Percentiles rank a stretch among this genome's conserved stretches.
Evolutionary conservation across 2,329 filamentous ascomycete species (phyloP).

Genomic region (Ophiobolus disseminans): DNA sequence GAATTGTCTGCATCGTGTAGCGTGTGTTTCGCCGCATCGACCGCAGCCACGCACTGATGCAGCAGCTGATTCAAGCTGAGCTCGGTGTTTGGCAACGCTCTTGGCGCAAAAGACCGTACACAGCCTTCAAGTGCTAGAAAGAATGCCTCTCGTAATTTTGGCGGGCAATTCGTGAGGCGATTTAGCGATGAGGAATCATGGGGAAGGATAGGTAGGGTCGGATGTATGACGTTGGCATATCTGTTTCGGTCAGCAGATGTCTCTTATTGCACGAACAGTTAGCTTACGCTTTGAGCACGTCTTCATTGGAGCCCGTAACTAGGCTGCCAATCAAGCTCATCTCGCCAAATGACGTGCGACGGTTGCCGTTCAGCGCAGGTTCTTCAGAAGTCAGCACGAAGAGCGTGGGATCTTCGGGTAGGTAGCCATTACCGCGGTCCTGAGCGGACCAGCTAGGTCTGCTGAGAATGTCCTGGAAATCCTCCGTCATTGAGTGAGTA

Average conservation of each 20-base stretch:
- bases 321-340: slow-evolving; percentile 43
- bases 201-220: slow-evolving; percentile 43
- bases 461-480: slow-evolving; percentile 40
- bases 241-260: slow-evolving; percentile 28
- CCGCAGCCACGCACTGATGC: slow-evolving; percentile 35
- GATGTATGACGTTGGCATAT: slow-evolving; percentile 47
- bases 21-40: slow-evolving; percentile 39
- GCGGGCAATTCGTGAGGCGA: slow-evolving; percentile 43
- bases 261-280: too few species aligned
- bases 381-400: slow-evolving; percentile 38
- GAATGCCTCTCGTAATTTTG: slow-evolving; percentile 46
- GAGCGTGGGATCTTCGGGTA: slow-evolving; percentile 24
- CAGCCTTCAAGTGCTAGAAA: slow-evolving; percentile 44
- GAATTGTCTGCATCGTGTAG: slow-evolving; percentile 35
- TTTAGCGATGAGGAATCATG: slow-evolving; percentile 42
- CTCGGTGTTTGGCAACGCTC: slow-evolving; percentile 35
- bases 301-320: slow-evolving; percentile 45
- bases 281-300: slow-evolving; percentile 44
- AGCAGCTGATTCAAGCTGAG: slow-evolving; percentile 35
- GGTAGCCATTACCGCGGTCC: slow-evolving; percentile 42
- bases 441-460: slow-evolving; percentile 44
- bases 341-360: slow-evolving; percentile 46
- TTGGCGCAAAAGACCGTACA: slow-evolving; percentile 41
- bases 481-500: slow-evolving; percentile 49
- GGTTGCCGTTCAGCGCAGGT: slow-evolving; percentile 39